Evolutionary conservation across 2,329 filamentous ascomycete species (phyloP).

Genomic region (Colletotrichum higginsianum): DNA sequence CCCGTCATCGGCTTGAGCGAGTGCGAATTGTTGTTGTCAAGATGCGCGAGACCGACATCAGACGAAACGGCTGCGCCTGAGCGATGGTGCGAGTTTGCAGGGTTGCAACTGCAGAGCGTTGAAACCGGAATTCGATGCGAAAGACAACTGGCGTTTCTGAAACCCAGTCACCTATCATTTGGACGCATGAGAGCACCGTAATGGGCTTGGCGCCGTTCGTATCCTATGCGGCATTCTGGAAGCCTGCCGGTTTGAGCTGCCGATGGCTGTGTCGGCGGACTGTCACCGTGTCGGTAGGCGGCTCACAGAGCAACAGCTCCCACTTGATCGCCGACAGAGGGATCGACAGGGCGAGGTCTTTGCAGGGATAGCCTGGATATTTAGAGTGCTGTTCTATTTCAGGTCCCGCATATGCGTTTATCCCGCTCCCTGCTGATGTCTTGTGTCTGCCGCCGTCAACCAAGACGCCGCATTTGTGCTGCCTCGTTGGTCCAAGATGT

Average conservation of each 20-base stretch:
- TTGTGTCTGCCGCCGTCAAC: background rate
- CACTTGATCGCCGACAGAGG: too few species aligned
- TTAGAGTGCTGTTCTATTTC: constrained; percentile 4
- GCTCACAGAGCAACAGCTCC: background rate
- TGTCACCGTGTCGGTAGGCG: background rate
- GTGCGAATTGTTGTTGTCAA: constrained; percentile 35
- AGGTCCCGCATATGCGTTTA: background rate
- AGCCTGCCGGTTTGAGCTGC: constrained; percentile 13
- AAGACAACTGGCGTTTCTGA: constrained; percentile 36
- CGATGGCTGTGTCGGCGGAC: background rate
- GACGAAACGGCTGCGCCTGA: constrained; percentile 37
- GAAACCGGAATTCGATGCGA: constrained; percentile 43
- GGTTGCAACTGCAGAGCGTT: constrained; percentile 12
- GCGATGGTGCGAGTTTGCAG: constrained; percentile 1
- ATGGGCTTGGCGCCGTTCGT: constrained; percentile 21
- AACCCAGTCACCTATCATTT: constrained; percentile 25
- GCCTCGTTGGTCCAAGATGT: background rate
- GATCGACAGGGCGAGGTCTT: background rate
- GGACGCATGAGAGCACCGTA: constrained; percentile 20
- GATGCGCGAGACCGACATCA: constrained; percentile 15
- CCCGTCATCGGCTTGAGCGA: constrained; percentile 22
- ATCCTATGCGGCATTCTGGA: constrained; percentile 19
- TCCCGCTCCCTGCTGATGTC: background rate
- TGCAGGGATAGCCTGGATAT: background rate
- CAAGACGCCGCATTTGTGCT: background rate